Evolutionary conservation across 805 yeast species (phyloP), one percentile per base, ranked within the genome.

Genomic region (Blastobotrys attinorum): DNA sequence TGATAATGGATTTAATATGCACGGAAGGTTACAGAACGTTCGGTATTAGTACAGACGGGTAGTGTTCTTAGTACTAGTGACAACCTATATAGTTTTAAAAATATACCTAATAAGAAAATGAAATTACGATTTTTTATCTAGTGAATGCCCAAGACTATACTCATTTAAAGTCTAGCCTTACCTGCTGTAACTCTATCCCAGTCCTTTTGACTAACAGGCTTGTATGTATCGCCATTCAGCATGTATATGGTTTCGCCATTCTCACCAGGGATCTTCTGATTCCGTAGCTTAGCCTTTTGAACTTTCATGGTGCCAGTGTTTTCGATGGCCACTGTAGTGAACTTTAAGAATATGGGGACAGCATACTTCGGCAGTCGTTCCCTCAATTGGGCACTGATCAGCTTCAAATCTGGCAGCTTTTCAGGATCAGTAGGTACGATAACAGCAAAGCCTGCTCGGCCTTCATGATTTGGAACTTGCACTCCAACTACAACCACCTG

Each of bases 401-500:
- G 61, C 4, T 64, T 53, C 39, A 79, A 61, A 42, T 62, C 55
- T 2, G 77, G 57, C 11, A 56, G 50, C 15, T 50, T 51, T 6
- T 53, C 51, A 5, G 61, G 59, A 2, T 60, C 40, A 7, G 52
- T 50, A 3, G 79, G 72, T 56, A 81, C 80, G 10, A 88, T 58
- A 2, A 86, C 81, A 0, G 92, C 95, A 61, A 83, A 85, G 0
- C 97, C 97, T 11, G 96, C 95, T 54, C 96, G 74, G 31, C 97
- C 97, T 63, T 89, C 97, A 57, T 89, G 94, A 43, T 79, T 73
- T 3, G 90, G 92, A 7, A 89, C 81, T 57, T 74, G 74, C 31
- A 96, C 96, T 42, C 92, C 96, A 18, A 89, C 96, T 37, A 86
- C 88, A 10, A 81, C 76, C 48, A 82, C 86, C 47, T 73, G 72